Base-by-base conservation (phyloP, 169 alveolate genomes). In the Babesia ovis region DNA sequence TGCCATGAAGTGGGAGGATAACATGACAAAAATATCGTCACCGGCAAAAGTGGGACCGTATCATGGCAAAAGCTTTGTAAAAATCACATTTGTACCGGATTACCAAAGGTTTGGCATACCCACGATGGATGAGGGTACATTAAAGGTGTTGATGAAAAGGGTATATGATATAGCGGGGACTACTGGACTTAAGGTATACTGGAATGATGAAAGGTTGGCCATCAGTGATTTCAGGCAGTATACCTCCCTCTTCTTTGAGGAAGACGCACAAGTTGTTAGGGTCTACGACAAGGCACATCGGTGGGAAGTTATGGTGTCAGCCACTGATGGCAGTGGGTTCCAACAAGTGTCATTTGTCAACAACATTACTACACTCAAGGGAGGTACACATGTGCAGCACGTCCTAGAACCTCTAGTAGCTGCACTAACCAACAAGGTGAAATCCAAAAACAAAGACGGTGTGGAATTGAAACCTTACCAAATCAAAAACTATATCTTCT, bases 161-260 rank as follows among this genome's bases (percentile, higher is more conserved):
- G 99, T 96, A 34, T 97, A 96, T 84, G 99, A 98, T 83, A 84
- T 98, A 80, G 99, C 99, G 27, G 99, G 99, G 16, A 92, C 98
- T 3, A 92, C 98, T 32, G 97, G 95, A 20, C 97, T 96, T 20
- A 90, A 74, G 79, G 99, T 98, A 0, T 94, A 85, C 80, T 91
- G 96, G 69, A 97, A 98, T 81, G 98, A 97, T 42, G 90, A 91
- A 59, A 77, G 91, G 54, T 75, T 97, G 31, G 92, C 93, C 31
- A 88, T 98, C n/a, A 94, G 93, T 56, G 92, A 90, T 67, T 97
- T 98, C 83, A 90, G 90, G 90, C 91, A 94, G 55, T 98, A 98
- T 85, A 97, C 95, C 22, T 96, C 96, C 42, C 85, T 97, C 80
- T 98, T 95, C 85, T 85, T 97, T 29, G 70, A 66, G 20, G 74